Evolutionary conservation across 176 grass and related monocot genomes (phyloP).

Genomic region (Juncus inflexus): DNA sequence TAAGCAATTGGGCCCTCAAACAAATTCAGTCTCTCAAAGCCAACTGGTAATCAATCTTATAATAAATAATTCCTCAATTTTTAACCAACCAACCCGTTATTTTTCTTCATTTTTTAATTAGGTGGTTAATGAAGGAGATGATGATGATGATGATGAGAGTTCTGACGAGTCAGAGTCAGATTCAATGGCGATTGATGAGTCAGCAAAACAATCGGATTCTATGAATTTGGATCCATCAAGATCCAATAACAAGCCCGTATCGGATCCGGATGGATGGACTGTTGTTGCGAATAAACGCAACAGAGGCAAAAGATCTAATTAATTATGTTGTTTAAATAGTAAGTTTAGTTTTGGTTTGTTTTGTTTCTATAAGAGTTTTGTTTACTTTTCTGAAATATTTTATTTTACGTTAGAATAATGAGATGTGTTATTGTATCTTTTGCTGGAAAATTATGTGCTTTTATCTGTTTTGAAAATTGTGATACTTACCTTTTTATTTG

Average conservation of each 20-base stretch:
- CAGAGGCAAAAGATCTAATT: slow-evolving; percentile 27
- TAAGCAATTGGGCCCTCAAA: slow-evolving; percentile 32
- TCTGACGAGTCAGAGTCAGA: slow-evolving; percentile 25
- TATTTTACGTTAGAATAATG: no score
- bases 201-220: slow-evolving; percentile 7
- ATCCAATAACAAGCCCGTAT: slow-evolving; percentile 25
- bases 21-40: slow-evolving; percentile 75
- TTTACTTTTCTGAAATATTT: no score
- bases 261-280: slow-evolving; percentile 79
- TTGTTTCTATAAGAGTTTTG: no score
- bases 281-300: slow-evolving; percentile 45
- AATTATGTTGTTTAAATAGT: not conserved
- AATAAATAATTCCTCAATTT: no score
- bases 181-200: slow-evolving; percentile 33
- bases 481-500: no score
- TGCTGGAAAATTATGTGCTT: no score
- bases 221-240: slow-evolving; percentile 42
- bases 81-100: no score
- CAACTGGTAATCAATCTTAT: slow-evolving; percentile 31
- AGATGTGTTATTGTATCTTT: no score
- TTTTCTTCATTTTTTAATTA: not conserved
- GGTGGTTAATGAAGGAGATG: slow-evolving; percentile 13
- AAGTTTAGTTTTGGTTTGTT: no score
- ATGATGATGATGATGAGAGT: slow-evolving; percentile 13
- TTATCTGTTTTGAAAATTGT: no score